phyloP scores from a whole-genome alignment of 164 flowering plant species.

The Vitis riparia region DNA sequence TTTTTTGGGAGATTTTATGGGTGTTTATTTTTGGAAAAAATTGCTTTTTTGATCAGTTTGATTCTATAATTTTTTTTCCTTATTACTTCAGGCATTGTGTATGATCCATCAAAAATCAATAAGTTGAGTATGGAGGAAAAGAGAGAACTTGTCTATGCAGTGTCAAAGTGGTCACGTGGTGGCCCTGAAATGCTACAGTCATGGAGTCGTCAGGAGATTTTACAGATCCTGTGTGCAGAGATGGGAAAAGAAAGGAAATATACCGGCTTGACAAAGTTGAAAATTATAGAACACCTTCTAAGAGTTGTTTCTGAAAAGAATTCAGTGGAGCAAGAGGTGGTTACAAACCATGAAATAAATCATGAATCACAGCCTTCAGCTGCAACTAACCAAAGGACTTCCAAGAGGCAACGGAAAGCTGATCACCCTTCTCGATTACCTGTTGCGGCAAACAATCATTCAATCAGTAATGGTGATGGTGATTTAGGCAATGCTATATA shows the following conservation, averaged over 20 bases:
- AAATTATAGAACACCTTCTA: conserved; percentile 80
- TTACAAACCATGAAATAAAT: conserved; percentile 12
- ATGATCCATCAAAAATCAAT: conserved; percentile 69
- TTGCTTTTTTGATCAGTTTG: not conserved
- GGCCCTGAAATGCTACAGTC: conserved; percentile 72
- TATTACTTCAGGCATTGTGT: conserved; percentile 41
- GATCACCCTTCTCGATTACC: conserved; percentile 57
- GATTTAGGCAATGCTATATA: conserved; percentile 27
- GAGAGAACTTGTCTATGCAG: conserved; percentile 74
- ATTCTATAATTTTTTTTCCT: not conserved
- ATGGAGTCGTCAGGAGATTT: conserved; percentile 88
- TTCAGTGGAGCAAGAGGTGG: conserved; percentile 25
- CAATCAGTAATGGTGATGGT: conserved; percentile 20
- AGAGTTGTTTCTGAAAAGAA: conserved; percentile 66
- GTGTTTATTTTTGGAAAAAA: not conserved
- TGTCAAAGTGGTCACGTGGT: conserved; percentile 63
- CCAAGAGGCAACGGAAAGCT: conserved; percentile 75
- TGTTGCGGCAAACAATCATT: conserved; percentile 20
- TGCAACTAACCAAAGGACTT: conserved; percentile 27
- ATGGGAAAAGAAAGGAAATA: conserved; percentile 96
- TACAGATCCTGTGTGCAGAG: conserved; percentile 83
- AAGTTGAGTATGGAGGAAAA: conserved; percentile 76
- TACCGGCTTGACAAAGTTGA: conserved; percentile 78
- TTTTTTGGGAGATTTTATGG: too few species aligned
- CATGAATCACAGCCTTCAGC: conserved; percentile 32